A percentile compares a stretch with the other conserved stretches of the same genome.
phyloP scores from a whole-genome alignment of 495 filamentous ascomycete genomes.

The Poronia punctata region DNA sequence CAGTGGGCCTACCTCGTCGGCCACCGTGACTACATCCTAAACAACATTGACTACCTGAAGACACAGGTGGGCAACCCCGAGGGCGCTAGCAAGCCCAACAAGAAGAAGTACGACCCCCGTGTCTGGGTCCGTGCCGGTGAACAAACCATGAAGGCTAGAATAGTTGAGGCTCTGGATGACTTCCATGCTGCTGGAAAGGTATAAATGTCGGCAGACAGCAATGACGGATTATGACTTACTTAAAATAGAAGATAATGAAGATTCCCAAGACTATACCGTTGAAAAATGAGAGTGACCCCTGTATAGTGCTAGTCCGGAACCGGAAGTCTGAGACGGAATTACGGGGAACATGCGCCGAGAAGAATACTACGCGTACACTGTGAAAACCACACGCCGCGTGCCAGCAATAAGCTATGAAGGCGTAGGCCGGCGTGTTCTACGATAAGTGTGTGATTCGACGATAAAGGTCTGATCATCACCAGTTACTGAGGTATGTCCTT shows the following conservation, averaged over 20 bases:
- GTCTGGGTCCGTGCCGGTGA: slow-evolving; percentile 92
- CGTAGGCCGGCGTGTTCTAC: too few species aligned
- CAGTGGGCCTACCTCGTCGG: slow-evolving; percentile 83
- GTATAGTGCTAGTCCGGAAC: too few species aligned
- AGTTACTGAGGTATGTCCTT: too few species aligned
- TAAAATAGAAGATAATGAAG: neutral
- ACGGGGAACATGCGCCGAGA: too few species aligned
- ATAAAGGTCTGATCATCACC: too few species aligned
- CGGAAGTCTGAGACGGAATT: too few species aligned
- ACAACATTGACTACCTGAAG: slow-evolving; percentile 91
- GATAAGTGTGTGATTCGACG: too few species aligned
- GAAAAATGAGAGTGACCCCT: too few species aligned
- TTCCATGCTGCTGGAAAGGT: slow-evolving; percentile 86
- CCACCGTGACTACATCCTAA: slow-evolving; percentile 86
- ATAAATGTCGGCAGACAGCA: slow-evolving; percentile 53
- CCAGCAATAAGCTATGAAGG: too few species aligned
- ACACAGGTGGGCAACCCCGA: slow-evolving; percentile 90
- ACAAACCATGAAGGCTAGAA: slow-evolving; percentile 86
- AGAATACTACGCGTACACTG: too few species aligned
- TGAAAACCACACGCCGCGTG: too few species aligned
- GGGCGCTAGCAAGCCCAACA: slow-evolving; percentile 94
- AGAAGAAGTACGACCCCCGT: slow-evolving; percentile 86
- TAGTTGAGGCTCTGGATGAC: slow-evolving; percentile 74
- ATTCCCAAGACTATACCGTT: too few species aligned
- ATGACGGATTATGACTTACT: neutral